These are phyloP conservation scores for Nematocida major DNA, from an alignment of 371 early-diverging fungal genomes.

Conservation along the genomic window DNA sequence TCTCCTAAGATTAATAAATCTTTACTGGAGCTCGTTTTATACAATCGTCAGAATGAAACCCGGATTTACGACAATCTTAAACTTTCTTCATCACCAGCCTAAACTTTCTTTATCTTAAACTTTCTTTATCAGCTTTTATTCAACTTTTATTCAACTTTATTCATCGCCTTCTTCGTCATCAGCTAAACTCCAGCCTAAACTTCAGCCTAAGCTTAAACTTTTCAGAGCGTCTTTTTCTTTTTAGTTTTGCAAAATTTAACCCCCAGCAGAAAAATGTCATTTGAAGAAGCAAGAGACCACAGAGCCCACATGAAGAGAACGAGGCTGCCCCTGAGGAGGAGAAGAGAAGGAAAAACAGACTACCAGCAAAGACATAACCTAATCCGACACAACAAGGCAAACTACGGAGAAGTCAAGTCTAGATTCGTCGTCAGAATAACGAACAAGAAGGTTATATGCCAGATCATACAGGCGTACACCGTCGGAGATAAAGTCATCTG, in stretches of 20 bases:
- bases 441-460: constrained; percentile 90
- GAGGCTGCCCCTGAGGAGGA: constrained; percentile 60
- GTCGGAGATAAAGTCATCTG: constrained; percentile 92
- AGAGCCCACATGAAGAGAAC: constrained; percentile 45
- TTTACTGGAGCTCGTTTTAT: too few relatives aligned
- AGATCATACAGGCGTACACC: constrained; percentile 93
- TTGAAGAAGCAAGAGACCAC: constrained; percentile 15
- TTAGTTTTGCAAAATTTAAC: constrained; percentile 31
- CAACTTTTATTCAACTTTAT: too few relatives aligned
- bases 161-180: too few relatives aligned
- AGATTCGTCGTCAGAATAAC: constrained; percentile 98
- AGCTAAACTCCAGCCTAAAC: too few relatives aligned
- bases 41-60: too few relatives aligned
- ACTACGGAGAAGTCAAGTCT: constrained; percentile 99
- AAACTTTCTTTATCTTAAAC: too few relatives aligned
- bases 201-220: too few relatives aligned
- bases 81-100: too few relatives aligned
- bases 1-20: too few relatives aligned
- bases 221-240: neutral
- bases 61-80: too few relatives aligned
- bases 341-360: constrained; percentile 95
- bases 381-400: constrained; percentile 96
- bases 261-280: constrained; percentile 44
- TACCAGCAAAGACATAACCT: constrained; percentile 98
- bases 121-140: too few relatives aligned